Conservation (phyloP, 2,329 filamentous ascomycete species). For the Celoporthe dispersa region DNA sequence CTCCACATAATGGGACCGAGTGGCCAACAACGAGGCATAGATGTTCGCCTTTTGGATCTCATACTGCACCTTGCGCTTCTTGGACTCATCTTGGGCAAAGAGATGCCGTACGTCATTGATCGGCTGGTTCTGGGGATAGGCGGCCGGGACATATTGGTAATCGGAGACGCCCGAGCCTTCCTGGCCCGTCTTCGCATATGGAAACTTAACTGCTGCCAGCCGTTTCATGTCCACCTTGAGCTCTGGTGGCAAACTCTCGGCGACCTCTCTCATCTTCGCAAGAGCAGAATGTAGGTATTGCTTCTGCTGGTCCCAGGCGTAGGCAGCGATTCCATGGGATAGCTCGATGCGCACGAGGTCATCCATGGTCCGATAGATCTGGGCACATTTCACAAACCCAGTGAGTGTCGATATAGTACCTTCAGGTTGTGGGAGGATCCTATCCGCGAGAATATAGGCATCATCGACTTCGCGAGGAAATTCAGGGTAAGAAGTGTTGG, state of each 20-base stretch:
- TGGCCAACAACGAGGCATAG: constrained; percentile 79
- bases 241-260: constrained; percentile 70
- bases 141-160: constrained; percentile 58
- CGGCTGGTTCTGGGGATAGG: constrained; percentile 51
- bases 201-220: constrained; percentile 49
- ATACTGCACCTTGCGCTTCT: constrained; percentile 68
- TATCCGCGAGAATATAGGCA: constrained; percentile 73
- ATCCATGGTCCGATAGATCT: constrained; percentile 81
- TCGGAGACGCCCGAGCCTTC: constrained; percentile 49
- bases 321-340: constrained; percentile 76
- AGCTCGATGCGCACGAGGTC: constrained; percentile 78
- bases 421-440: constrained; percentile 71
- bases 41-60: constrained; percentile 95
- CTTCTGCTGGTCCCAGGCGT: constrained; percentile 80
- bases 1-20: constrained; percentile 83
- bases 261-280: constrained; percentile 68
- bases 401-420: constrained; percentile 71
- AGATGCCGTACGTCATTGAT: constrained; percentile 55
- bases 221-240: constrained; percentile 50
- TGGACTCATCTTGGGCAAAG: constrained; percentile 53
- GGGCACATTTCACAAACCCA: constrained; percentile 80
- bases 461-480: constrained; percentile 84
- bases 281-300: constrained; percentile 73
- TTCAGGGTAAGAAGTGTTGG: constrained; percentile 76
- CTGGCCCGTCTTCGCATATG: constrained; percentile 34